phyloP scores from a whole-genome alignment of 768 basidiomycete species.

The Pulveroboletus sp. region DNA sequence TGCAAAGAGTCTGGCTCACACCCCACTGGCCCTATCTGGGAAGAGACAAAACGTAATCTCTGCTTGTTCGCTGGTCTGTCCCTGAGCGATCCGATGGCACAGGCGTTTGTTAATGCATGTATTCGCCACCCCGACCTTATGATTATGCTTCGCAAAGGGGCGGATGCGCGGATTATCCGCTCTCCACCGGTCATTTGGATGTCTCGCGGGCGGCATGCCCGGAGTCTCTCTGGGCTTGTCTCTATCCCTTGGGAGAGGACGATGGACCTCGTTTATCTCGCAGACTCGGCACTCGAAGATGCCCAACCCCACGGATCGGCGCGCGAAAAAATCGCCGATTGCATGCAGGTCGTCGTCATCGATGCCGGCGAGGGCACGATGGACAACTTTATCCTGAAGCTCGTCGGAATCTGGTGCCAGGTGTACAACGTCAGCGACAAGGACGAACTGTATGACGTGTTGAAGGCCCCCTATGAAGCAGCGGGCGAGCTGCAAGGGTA shows the following conservation, averaged over 20 bases:
- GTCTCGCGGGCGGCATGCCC: conserved; percentile 25
- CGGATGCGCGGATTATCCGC: conserved; percentile 22
- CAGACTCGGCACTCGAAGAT: conserved; percentile 24
- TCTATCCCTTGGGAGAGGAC: conserved; percentile 24
- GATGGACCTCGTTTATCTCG: conserved; percentile 10
- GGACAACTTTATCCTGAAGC: conserved; percentile 26
- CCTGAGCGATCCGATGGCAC: conserved; percentile 25
- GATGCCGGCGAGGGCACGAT: conserved; percentile 27
- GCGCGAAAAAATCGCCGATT: conserved; percentile 18
- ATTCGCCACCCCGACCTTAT: conserved; percentile 29
- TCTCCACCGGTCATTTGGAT: conserved; percentile 25
- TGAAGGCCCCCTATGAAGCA: conserved; percentile 20
- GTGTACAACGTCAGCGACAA: conserved; percentile 22
- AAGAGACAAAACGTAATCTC: conserved; percentile 28
- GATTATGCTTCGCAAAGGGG: conserved; percentile 31
- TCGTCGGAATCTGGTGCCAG: conserved; percentile 27
- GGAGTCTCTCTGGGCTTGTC: conserved; percentile 23
- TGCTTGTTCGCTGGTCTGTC: conserved; percentile 25
- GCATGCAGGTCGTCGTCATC: conserved; percentile 29
- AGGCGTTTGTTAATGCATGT: conserved; percentile 30
- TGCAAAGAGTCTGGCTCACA: conserved; percentile 11
- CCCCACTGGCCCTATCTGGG: conserved; percentile 15
- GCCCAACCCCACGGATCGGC: conserved; percentile 19
- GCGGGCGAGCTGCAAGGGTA: conserved; percentile 26
- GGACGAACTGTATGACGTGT: conserved; percentile 15